These are phyloP conservation scores for Plenodomus tracheiphilus DNA, from an alignment of 2,329 filamentous ascomycete genomes.

Conservation along the genomic window DNA sequence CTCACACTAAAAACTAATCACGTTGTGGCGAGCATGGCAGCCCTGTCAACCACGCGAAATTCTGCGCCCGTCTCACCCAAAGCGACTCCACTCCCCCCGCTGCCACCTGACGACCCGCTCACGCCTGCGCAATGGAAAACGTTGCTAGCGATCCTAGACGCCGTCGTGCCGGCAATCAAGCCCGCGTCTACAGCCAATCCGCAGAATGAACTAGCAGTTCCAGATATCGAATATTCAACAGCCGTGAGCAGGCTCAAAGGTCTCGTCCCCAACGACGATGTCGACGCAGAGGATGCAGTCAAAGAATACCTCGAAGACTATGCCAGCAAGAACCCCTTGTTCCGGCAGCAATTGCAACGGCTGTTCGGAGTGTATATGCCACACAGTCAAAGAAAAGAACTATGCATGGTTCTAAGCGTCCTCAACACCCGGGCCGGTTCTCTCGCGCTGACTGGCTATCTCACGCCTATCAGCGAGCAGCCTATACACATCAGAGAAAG, in stretches of 20 bases:
- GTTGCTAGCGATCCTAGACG: conserved; percentile 60
- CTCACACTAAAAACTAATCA: neutral
- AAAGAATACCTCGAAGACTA: conserved; percentile 59
- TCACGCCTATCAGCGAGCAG: conserved; percentile 64
- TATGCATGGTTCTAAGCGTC: conserved; percentile 57
- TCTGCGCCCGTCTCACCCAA: conserved; percentile 40
- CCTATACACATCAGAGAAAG: conserved; percentile 62
- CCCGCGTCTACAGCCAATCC: conserved; percentile 42
- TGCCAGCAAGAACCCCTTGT: conserved; percentile 56
- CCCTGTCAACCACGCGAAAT: conserved; percentile 13
- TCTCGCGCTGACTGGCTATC: conserved; percentile 68
- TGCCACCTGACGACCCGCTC: conserved; percentile 53
- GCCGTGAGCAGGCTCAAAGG: conserved; percentile 44
- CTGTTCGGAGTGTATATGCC: conserved; percentile 55
- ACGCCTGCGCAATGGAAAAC: conserved; percentile 62
- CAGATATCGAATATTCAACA: conserved; percentile 56
- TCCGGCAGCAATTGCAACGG: conserved; percentile 56
- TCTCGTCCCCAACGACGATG: conserved; percentile 29
- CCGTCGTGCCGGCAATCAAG: conserved; percentile 63
- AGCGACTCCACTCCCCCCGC: conserved; percentile 51
- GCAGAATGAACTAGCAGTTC: conserved; percentile 50
- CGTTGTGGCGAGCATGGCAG: neutral
- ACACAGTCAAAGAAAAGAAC: conserved; percentile 51
- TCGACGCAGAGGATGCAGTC: conserved; percentile 49
- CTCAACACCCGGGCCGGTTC: conserved; percentile 65